Conservation (phyloP, 805 yeast species). For the Yarrowia sp. region DNA sequence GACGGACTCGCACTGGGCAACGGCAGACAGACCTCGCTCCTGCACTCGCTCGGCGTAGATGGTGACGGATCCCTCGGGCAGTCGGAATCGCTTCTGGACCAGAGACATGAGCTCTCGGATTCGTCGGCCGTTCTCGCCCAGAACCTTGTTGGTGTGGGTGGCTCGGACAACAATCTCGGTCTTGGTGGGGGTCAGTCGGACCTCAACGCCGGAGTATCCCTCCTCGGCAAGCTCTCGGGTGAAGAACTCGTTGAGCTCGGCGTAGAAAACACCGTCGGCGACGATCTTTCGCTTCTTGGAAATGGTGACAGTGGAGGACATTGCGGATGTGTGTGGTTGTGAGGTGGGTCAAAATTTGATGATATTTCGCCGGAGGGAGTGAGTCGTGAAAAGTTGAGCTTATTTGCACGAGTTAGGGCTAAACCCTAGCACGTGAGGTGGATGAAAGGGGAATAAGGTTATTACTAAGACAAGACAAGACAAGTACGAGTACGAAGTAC, state of each 20-base stretch:
- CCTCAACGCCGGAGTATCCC: slow-evolving; percentile 99
- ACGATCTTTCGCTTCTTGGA: slow-evolving; percentile 99
- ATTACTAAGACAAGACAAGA: too few species aligned
- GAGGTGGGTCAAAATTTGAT: background rate
- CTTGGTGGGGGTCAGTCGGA: slow-evolving; percentile 97
- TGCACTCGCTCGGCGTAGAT: slow-evolving; percentile 99
- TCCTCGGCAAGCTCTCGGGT: slow-evolving; percentile 99
- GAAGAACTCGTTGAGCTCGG: slow-evolving; percentile 99
- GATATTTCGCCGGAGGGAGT: background rate
- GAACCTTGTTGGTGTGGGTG: slow-evolving; percentile 96
- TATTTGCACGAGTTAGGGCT: slow-evolving; percentile 4
- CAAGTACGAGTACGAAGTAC: too few species aligned
- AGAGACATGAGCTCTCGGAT: slow-evolving; percentile 97
- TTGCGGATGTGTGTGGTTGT: slow-evolving; percentile 38
- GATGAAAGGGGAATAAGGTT: background rate
- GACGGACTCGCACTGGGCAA: slow-evolving; percentile 99
- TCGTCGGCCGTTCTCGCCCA: slow-evolving; percentile 99
- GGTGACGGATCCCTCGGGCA: slow-evolving; percentile 89
- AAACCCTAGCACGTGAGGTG: slow-evolving; percentile 32
- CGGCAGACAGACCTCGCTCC: slow-evolving; percentile 99
- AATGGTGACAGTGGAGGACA: slow-evolving; percentile 57
- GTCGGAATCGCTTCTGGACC: slow-evolving; percentile 98
- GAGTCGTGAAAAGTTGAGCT: slow-evolving; percentile 13
- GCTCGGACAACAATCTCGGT: slow-evolving; percentile 99
- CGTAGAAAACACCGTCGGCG: slow-evolving; percentile 99